These are phyloP conservation scores for Podila horticola DNA, from an alignment of 192 early-diverging fungal species.

Conservation along the genomic window DNA sequence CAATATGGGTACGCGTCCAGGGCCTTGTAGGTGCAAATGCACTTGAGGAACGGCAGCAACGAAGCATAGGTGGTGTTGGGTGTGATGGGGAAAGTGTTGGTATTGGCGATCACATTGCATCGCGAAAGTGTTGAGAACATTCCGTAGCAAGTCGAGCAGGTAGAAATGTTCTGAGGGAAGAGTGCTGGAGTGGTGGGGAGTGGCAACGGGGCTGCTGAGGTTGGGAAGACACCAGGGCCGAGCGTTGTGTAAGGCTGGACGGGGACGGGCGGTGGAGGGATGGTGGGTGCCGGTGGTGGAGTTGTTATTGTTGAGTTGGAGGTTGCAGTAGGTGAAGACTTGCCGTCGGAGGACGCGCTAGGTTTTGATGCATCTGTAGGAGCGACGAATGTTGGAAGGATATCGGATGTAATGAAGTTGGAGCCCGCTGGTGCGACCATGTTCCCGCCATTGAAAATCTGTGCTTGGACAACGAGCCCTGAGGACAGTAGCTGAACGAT, in stretches of 20 bases:
- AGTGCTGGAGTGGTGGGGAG: constrained; percentile 30
- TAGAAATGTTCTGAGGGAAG: constrained; percentile 45
- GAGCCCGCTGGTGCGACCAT: background rate
- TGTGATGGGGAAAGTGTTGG: constrained; percentile 25
- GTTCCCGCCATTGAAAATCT: background rate
- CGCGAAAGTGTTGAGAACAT: constrained; percentile 39
- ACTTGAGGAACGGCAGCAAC: constrained; percentile 33
- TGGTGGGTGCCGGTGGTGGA: constrained; percentile 8
- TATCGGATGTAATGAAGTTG: background rate
- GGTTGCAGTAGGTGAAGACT: background rate
- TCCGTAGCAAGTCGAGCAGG: constrained; percentile 39
- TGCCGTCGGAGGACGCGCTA: background rate
- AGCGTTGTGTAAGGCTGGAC: constrained; percentile 25
- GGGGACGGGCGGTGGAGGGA: constrained; percentile 10
- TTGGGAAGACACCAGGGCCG: constrained; percentile 4
- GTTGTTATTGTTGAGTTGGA: background rate
- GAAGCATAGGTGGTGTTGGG: constrained; percentile 30
- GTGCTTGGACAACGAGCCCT: background rate
- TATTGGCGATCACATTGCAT: constrained; percentile 39
- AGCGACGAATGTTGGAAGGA: constrained; percentile 5
- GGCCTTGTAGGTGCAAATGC: constrained; percentile 36
- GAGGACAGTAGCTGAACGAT: background rate
- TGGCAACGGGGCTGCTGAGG: constrained; percentile 1
- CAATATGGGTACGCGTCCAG: constrained; percentile 43
- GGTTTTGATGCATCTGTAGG: background rate